Conservation (phyloP, 2,329 filamentous ascomycete species). For the Aspergillus felis region DNA sequence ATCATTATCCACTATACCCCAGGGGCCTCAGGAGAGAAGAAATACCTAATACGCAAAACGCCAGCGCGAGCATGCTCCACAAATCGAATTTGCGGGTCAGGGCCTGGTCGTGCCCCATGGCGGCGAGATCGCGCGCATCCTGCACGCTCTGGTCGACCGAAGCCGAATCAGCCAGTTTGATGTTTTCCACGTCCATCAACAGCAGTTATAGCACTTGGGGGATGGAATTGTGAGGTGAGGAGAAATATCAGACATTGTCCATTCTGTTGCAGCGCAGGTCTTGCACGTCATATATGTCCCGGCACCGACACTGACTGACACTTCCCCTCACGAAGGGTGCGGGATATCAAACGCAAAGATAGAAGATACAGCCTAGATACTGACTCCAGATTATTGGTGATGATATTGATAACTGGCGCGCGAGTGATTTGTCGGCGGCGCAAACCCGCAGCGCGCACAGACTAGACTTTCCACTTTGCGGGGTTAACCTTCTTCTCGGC, state of each 20-base stretch:
- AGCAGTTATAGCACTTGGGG: background rate
- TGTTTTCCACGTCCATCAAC: conserved; percentile 28
- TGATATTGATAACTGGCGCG: background rate
- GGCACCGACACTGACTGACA: background rate
- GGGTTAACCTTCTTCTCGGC: background rate
- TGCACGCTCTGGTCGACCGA: conserved; percentile 33
- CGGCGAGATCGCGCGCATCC: conserved; percentile 41
- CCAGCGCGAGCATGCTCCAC: conserved; percentile 56
- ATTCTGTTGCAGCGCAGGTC: background rate
- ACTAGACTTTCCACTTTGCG: background rate
- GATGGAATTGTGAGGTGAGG: background rate
- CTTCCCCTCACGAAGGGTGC: background rate
- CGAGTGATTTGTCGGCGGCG: too few relatives aligned
- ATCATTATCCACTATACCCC: background rate
- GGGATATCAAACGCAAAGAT: background rate
- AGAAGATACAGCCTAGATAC: background rate
- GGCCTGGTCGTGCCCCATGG: conserved; percentile 42
- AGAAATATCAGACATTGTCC: background rate
- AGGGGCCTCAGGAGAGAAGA: background rate
- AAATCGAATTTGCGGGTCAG: conserved; percentile 49
- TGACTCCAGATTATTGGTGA: background rate
- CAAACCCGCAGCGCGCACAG: too few relatives aligned
- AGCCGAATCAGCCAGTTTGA: conserved; percentile 26
- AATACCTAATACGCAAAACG: conserved; percentile 52
- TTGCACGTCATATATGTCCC: background rate